phyloP scores from a whole-genome alignment of 2,329 filamentous ascomycete genomes.

The Hymenoscyphus albidus region DNA sequence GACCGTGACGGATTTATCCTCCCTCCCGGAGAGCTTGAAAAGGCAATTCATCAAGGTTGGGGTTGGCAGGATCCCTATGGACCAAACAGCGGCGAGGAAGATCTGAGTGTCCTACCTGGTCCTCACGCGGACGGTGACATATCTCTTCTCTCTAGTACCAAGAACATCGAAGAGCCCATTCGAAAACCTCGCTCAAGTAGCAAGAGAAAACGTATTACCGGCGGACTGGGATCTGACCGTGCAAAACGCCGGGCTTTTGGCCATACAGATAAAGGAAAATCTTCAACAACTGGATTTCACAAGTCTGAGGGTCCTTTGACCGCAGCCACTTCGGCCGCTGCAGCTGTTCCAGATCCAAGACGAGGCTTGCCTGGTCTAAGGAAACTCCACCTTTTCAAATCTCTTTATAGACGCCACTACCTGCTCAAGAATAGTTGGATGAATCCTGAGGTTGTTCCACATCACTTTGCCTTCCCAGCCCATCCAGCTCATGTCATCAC shows the following conservation, averaged over 20 bases:
- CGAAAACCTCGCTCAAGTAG: conserved; percentile 28
- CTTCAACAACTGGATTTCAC: conserved; percentile 24
- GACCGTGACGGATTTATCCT: conserved; percentile 78
- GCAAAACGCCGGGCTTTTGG: conserved; percentile 32
- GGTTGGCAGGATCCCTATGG: conserved; percentile 91
- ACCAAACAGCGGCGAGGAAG: conserved; percentile 70
- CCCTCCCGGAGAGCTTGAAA: conserved; percentile 75
- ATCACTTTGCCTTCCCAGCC: conserved; percentile 92
- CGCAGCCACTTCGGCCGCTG: conserved; percentile 77
- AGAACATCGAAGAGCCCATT: conserved; percentile 19
- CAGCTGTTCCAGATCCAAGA: conserved; percentile 76
- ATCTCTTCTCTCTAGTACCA: conserved; percentile 11
- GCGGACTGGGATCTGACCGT: conserved; percentile 24
- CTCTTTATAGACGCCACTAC: conserved; percentile 87
- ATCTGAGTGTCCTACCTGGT: conserved; percentile 57
- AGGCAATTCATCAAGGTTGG: conserved; percentile 88
- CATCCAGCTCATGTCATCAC: conserved; percentile 96
- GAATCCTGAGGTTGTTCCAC: conserved; percentile 74
- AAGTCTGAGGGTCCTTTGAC: conserved; percentile 78
- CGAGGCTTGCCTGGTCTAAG: conserved; percentile 75
- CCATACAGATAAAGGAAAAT: conserved; percentile 27
- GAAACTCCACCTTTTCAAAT: conserved; percentile 91
- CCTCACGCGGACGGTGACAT: conserved; percentile 53
- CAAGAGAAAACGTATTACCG: conserved; percentile 34
- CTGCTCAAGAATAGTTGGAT: conserved; percentile 93